Base-by-base conservation (phyloP, 345 rosid genomes). In the Camelina laxa region DNA sequence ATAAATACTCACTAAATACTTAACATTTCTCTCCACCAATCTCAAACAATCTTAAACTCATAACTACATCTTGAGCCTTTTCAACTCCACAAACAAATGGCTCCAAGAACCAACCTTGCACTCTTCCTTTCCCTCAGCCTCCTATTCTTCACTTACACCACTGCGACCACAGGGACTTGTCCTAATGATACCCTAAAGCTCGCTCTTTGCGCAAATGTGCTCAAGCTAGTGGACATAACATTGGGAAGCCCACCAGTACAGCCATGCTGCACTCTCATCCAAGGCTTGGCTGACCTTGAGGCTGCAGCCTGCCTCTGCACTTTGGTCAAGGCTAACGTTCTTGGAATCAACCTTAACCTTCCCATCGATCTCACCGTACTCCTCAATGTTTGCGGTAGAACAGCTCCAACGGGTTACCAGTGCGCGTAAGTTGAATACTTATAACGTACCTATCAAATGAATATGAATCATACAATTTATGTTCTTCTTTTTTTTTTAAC, bases 261-360 rank as follows among this genome's bases (percentile, higher is more conserved):
- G 11, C 78, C 84, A 17, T 84, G 89, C 30, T 87, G 89, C 42
- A 2, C 80, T 4, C 78, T 82, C 51, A 53, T 87, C 8, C 9
- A 69, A 17, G 84, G 82, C 6, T 83, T 87, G 54, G 84, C 3
- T 17, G 91, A 75, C 55, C 80, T 85, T 22, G 89, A 87, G 35
- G 87, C 83, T 33, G 85, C 87, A 1, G 69, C 69, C 59, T 87
- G 87, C 79, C 86, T 87, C 9, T 87, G 87, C 78, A 82, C 86
- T 11, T 79, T 68, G 3, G 65, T 87, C 33, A 82, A 27, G 69
- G 79, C 70, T 50, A 85, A 53, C 14, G 33, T 85, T 36, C 80
- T 85, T 65, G 88, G 91, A 9, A 60, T 82, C 69, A 79, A 39
- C 58, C 74, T 87, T n/a, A 77, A 82, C 39, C 30, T 85, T 64